Percentiles rank a stretch among this genome's conserved stretches.
Evolutionary conservation across 73 alveolate genomes (phyloP).

Genomic region (Diophrys appendiculata): DNA sequence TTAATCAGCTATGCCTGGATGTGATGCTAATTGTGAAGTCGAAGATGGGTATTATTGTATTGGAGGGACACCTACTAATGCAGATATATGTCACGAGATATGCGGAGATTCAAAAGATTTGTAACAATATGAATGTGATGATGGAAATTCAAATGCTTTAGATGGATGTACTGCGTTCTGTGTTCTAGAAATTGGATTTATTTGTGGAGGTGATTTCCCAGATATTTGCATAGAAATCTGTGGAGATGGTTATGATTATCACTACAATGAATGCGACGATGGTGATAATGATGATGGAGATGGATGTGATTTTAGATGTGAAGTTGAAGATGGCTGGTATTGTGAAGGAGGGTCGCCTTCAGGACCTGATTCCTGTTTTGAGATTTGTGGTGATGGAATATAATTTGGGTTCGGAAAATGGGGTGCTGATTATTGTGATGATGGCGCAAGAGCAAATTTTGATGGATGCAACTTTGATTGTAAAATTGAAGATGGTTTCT

Average conservation of each 20-base stretch:
- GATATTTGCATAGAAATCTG: background rate
- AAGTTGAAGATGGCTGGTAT: slow-evolving; percentile 1
- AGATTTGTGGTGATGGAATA: background rate
- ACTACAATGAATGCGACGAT: background rate
- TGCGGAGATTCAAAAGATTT: slow-evolving; percentile 22
- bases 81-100: slow-evolving; percentile 26
- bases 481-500: background rate
- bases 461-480: slow-evolving; percentile 15
- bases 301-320: background rate
- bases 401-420: background rate
- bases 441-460: background rate
- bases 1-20: slow-evolving; percentile 53
- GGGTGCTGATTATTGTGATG: slow-evolving; percentile 10
- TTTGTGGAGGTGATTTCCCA: slow-evolving; percentile 49
- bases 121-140: slow-evolving; percentile 20
- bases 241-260: background rate
- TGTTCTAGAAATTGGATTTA: slow-evolving; percentile 39
- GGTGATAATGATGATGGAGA: background rate
- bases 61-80: slow-evolving; percentile 17
- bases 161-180: slow-evolving; percentile 64
- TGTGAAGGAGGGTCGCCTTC: slow-evolving; percentile 12
- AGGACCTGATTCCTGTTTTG: background rate
- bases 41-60: slow-evolving; percentile 27
- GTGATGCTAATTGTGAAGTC: slow-evolving; percentile 12
- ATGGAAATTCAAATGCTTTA: slow-evolving; percentile 21